A percentile compares a stretch with the other conserved stretches of the same genome.
Conservation (phyloP, 208 protist genomes). For the Leishmania major region DNA sequence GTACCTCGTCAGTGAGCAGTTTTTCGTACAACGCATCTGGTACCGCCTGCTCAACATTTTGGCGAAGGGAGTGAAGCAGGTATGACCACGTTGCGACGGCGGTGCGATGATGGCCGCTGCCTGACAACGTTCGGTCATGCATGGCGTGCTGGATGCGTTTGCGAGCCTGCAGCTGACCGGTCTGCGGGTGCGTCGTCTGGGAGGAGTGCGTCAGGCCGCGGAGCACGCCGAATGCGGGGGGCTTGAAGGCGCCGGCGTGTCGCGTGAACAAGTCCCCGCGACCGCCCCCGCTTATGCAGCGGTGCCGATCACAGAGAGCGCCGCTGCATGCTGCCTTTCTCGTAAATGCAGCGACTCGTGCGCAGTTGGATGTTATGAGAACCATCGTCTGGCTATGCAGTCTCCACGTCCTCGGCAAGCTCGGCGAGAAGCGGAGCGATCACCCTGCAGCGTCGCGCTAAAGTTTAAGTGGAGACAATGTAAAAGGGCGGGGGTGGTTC, state of each 20-base stretch:
- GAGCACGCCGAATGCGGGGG: conserved; percentile 24
- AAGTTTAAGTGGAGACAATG: too few relatives aligned
- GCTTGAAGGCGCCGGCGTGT: conserved; percentile 28
- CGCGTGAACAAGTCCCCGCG: conserved; percentile 61
- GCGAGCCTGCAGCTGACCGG: conserved; percentile 70
- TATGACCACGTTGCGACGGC: conserved; percentile 65
- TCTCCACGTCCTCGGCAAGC: neutral
- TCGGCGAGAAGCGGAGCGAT: neutral
- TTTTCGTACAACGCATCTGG: conserved; percentile 33
- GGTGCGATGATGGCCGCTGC: conserved; percentile 28
- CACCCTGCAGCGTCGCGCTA: neutral
- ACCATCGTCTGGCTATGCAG: neutral
- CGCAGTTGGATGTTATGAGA: neutral
- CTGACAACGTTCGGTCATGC: conserved; percentile 21
- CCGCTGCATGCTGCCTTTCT: neutral
- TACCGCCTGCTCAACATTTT: conserved; percentile 39
- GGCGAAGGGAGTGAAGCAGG: conserved; percentile 53
- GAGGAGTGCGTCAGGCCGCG: conserved; percentile 56
- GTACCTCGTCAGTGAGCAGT: conserved; percentile 16
- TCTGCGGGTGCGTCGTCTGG: conserved; percentile 60
- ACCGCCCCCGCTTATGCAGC: conserved; percentile 40
- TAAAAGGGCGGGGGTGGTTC: neutral
- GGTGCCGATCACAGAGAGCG: conserved; percentile 1
- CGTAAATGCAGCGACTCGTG: neutral
- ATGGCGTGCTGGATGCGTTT: conserved; percentile 51